Base-by-base conservation (phyloP, 2,329 filamentous ascomycete genomes). In the Meredithiella fracta region DNA sequence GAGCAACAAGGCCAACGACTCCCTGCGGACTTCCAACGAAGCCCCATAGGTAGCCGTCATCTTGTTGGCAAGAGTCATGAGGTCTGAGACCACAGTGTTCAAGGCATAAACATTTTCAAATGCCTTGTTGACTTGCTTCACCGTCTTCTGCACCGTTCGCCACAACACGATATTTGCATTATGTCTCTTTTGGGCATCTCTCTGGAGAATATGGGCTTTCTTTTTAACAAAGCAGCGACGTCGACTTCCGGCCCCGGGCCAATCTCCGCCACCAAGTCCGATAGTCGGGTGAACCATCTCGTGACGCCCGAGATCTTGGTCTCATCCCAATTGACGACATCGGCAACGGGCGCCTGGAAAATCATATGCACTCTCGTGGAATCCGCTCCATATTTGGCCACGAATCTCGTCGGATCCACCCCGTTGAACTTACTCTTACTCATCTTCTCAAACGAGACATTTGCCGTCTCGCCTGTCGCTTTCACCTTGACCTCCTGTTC, bases 351-450 rank as follows among this genome's bases (percentile, higher is more conserved):
- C 0, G 89, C 89, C 62, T 90, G 85, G 71, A 95, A 94, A 5
- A 95, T 75, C 65, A 95, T 86, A 65, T 95, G 89, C 3, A 87
- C 87, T 56, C 89, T 75, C 1, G 86, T 89, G 4, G 86, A 82
- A 66, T 95, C 89, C 1, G 88, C 86, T 22, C 89, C 89, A 62
- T 92, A 83, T 61, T 78, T 80, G 6, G 74, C 70, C 57, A 92
- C 86, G 60, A 84, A 85, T 0, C 71, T 73, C 0, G 78, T 80
- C 0, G 89, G 89, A 64, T 94, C 87, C 5, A 94, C 86, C 25
- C 89, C 89, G 64, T 95, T 95, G 70, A 92, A 76, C 67, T 95
- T 95, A 63, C 86, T 94, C 69, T 95, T 95, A 40, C 86, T 92
- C 89, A 95, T 95, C 66, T 95, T 95, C 66, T 94, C 88, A 62